Base-by-base conservation (phyloP, 805 yeast genomes). In the Diddensiella caesifluorescens region DNA sequence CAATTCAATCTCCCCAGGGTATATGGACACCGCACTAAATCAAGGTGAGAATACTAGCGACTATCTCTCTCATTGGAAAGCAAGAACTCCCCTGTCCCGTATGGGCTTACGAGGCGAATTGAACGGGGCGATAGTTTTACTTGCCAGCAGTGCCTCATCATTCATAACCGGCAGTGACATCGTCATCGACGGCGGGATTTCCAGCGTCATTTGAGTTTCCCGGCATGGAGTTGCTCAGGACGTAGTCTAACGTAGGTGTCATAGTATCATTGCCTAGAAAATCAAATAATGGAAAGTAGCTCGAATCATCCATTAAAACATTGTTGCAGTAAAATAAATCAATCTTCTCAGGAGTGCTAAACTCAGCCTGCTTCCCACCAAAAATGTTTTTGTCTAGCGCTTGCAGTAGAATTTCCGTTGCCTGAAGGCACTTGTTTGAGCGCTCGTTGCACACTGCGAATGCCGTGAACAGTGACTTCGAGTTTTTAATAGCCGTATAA, bases 181-280 rank as follows among this genome's bases (percentile, higher is more conserved):
- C 29, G 82, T 86, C n/a, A 95, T 90, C 3, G 97, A 89, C 64
- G 97, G 97, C 39, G 97, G 81, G 4, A 25, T 39, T 29, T 20
- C 32, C 7, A 13, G 32, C 13, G 32, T 28, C 10, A 9, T 25
- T 25, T 25, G 27, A 25, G n/a, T n/a, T n/a, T n/a, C n/a, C n/a
- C n/a, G n/a, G n/a, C n/a, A n/a, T n/a, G n/a, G n/a, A n/a, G n/a
- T n/a, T n/a, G n/a, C n/a, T n/a, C n/a, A n/a, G n/a, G n/a, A n/a
- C n/a, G n/a, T n/a, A n/a, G n/a, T n/a, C n/a, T n/a, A n/a, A n/a
- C n/a, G n/a, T n/a, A n/a, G n/a, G n/a, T n/a, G n/a, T n/a, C n/a
- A n/a, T n/a, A n/a, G n/a, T n/a, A n/a, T n/a, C n/a, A n/a, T n/a
- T n/a, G n/a, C n/a, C n/a, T n/a, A n/a, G n/a, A n/a, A n/a, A n/a